These are phyloP conservation scores for Quambalaria eucalypti DNA, from an alignment of 1,284 basidiomycete species.

Conservation along the genomic window DNA sequence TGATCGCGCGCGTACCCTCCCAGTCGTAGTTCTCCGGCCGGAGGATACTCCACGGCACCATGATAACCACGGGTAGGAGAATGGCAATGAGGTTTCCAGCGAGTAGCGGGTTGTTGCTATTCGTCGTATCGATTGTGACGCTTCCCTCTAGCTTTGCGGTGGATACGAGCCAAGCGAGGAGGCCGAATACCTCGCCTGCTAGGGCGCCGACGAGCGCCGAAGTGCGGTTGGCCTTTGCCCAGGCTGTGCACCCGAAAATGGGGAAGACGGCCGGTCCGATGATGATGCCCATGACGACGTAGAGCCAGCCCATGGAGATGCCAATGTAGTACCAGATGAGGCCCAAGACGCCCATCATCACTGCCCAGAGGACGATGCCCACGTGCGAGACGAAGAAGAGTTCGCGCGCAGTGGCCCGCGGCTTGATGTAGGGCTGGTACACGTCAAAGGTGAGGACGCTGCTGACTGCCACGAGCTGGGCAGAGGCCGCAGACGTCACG, in stretches of 20 bases:
- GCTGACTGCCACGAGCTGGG: conserved; percentile 76
- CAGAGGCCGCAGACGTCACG: conserved; percentile 72
- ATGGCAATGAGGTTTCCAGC: conserved; percentile 81
- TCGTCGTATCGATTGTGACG: conserved; percentile 60
- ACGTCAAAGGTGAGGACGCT: conserved; percentile 53
- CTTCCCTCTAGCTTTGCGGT: conserved; percentile 63
- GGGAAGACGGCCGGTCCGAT: conserved; percentile 78
- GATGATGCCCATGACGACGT: conserved; percentile 63
- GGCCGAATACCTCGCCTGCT: conserved; percentile 61
- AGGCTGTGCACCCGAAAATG: conserved; percentile 62
- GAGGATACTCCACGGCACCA: conserved; percentile 51
- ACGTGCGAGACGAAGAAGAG: conserved; percentile 61
- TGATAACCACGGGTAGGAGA: conserved; percentile 67
- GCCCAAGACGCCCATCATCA: conserved; percentile 68
- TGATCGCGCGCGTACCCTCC: conserved; percentile 35
- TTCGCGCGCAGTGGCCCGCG: conserved; percentile 56
- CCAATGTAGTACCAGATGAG: conserved; percentile 80
- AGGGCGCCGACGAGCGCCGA: conserved; percentile 59
- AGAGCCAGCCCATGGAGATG: conserved; percentile 59
- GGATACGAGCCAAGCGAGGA: conserved; percentile 75
- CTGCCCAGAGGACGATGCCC: conserved; percentile 56
- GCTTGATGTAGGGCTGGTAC: conserved; percentile 62
- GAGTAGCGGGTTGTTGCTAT: conserved; percentile 59
- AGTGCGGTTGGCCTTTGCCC: conserved; percentile 30
- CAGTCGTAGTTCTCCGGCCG: conserved; percentile 37